Evolutionary conservation across 176 grass and related monocot genomes (phyloP).

Genomic region (Phoenix roebelenii): DNA sequence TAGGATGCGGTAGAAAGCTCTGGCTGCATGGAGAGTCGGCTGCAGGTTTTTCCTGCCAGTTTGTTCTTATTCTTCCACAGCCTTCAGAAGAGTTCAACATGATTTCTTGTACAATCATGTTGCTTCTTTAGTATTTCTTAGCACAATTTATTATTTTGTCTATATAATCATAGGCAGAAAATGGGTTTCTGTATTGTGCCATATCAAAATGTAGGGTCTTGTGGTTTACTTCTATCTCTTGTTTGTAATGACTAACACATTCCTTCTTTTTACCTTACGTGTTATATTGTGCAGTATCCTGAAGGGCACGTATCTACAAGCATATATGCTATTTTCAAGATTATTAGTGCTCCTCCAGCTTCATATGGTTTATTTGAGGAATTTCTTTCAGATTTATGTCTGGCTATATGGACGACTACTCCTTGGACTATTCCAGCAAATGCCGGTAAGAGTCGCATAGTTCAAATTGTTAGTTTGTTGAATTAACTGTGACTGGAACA

Average conservation of each 20-base stretch:
- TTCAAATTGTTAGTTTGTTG: background rate
- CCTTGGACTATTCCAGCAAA: constrained; percentile 99
- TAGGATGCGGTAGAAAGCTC: too few species aligned
- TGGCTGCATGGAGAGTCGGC: too few species aligned
- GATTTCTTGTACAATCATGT: too few species aligned
- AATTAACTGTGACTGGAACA: too few species aligned
- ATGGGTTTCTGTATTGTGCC: too few species aligned
- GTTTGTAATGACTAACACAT: constrained; percentile 10
- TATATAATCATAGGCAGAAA: too few species aligned
- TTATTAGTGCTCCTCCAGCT: constrained; percentile 29
- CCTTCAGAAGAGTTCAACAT: too few species aligned
- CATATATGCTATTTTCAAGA: constrained; percentile 93
- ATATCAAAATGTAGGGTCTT: too few species aligned
- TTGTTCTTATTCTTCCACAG: too few species aligned
- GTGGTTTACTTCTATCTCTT: background rate
- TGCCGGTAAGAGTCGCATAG: constrained; percentile 61
- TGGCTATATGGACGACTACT: constrained; percentile 95
- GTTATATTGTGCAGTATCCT: constrained; percentile 52
- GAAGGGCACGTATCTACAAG: constrained; percentile 89
- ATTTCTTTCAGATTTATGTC: constrained; percentile 67
- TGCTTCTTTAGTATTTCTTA: too few species aligned
- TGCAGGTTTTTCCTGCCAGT: too few species aligned
- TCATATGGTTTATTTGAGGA: constrained; percentile 49
- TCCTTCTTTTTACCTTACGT: constrained; percentile 7
- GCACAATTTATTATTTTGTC: too few species aligned